These are phyloP conservation scores for Coemansia sp. DNA, from an alignment of 192 early-diverging fungal species.

Conservation along the genomic window DNA sequence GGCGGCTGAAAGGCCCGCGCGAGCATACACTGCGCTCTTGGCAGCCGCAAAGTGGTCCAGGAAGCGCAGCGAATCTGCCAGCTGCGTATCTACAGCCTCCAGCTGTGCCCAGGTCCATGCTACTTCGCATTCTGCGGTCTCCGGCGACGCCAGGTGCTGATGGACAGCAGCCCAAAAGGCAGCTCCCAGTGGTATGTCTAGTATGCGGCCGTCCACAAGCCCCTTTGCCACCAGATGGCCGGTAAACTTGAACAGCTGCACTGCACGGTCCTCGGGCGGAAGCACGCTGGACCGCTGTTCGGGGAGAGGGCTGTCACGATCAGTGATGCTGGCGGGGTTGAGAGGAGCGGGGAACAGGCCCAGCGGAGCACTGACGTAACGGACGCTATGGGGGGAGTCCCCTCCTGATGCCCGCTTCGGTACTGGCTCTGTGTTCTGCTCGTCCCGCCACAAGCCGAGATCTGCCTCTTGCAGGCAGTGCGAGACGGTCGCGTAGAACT, in stretches of 20 bases:
- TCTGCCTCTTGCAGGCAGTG: slow-evolving; percentile 60
- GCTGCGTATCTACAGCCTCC: slow-evolving; percentile 57
- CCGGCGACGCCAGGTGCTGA: slow-evolving; percentile 20
- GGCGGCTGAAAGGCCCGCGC: slow-evolving; percentile 44
- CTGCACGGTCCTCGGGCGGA: neutral
- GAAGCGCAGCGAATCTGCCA: slow-evolving; percentile 61
- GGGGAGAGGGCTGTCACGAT: neutral
- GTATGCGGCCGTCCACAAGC: slow-evolving; percentile 74
- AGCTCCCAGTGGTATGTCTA: slow-evolving; percentile 75
- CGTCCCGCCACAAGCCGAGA: slow-evolving; percentile 67
- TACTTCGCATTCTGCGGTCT: neutral
- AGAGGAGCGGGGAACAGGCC: slow-evolving; percentile 55
- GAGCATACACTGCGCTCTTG: slow-evolving; percentile 55
- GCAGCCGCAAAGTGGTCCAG: slow-evolving; percentile 59
- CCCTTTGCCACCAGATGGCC: slow-evolving; percentile 89
- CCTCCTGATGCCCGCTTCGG: too few species aligned
- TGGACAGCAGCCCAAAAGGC: slow-evolving; percentile 70
- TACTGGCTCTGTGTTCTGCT: slow-evolving; percentile 1
- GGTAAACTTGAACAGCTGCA: slow-evolving; percentile 60
- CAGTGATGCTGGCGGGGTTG: neutral
- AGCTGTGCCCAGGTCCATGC: slow-evolving; percentile 28
- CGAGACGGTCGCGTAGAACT: slow-evolving; percentile 84
- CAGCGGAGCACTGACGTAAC: slow-evolving; percentile 43
- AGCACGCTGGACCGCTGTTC: slow-evolving; percentile 41
- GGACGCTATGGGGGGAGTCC: neutral